Evolutionary conservation across 1,139 yeast genomes (phyloP).

Genomic region (Arxiozyma telluris): DNA sequence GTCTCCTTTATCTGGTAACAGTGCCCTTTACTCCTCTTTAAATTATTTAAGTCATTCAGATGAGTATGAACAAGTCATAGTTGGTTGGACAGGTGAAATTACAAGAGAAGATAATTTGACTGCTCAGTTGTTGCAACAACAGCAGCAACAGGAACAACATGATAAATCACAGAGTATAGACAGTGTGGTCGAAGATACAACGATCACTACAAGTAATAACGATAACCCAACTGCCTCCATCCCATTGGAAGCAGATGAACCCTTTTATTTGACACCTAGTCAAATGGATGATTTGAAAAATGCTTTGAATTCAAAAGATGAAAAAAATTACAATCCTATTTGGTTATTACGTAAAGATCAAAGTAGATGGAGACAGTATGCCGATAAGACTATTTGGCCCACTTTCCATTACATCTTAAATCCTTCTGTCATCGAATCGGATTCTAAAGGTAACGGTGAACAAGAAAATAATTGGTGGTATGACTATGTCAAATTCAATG

Average conservation of each 20-base stretch:
- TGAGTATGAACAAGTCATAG: slow-evolving; percentile 77
- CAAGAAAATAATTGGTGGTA: slow-evolving; percentile 78
- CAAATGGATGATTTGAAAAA: slow-evolving; percentile 39
- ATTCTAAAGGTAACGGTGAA: background rate
- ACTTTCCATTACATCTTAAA: slow-evolving; percentile 86
- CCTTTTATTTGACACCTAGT: slow-evolving; percentile 48
- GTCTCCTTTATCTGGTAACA: slow-evolving; percentile 67
- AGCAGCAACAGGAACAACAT: background rate
- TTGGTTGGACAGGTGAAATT: slow-evolving; percentile 96
- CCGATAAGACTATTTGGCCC: slow-evolving; percentile 91
- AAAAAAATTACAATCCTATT: slow-evolving; percentile 62
- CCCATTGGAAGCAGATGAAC: slow-evolving; percentile 32
- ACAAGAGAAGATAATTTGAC: slow-evolving; percentile 12
- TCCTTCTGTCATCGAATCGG: slow-evolving; percentile 32
- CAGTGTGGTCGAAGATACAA: background rate
- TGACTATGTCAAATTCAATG: slow-evolving; percentile 83
- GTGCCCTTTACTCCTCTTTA: slow-evolving; percentile 74
- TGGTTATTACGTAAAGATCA: slow-evolving; percentile 71
- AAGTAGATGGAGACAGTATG: slow-evolving; percentile 74
- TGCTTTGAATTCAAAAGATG: slow-evolving; percentile 32
- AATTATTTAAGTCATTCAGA: slow-evolving; percentile 50
- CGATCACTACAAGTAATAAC: background rate
- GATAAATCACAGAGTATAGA: background rate
- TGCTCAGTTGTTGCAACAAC: background rate
- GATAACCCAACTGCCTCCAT: background rate